Evolutionary conservation across 1,284 basidiomycete species (phyloP), one percentile per base, ranked within the genome.

Genomic region (Cryptococcus sp.): DNA sequence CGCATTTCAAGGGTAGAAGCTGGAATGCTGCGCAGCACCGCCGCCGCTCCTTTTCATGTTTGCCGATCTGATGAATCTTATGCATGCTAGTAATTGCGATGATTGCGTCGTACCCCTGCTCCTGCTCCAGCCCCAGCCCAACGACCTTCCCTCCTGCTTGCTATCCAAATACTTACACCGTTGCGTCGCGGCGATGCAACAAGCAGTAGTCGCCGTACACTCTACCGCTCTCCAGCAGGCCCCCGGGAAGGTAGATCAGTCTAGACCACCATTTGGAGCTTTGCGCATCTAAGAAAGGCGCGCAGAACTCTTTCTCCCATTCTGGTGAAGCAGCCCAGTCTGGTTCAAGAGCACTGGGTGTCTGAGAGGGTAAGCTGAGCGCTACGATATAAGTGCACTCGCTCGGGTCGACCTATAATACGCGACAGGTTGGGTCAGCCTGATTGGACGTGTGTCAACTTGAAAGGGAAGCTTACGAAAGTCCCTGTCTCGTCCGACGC

Each of bases 311-410:
- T 35, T 85, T 84, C 57, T 91, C 87, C 91, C 91, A 97, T 38
- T 70, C 68, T 17, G 68, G 60, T 40, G 66, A 52, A 15, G 61
- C 47, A 35, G 79, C 74, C 75, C 90, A 93, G 48, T 90, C 86
- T n/a, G 90, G 91, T 72, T 95, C 91, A 54, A 85, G 80, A 2
- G 68, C 52, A 16, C 87, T 86, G 20, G 78, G 64, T 2, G 85
- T 84, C 64, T 88, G 85, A 3, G 81, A 77, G 0, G 92, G 91
- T 73, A 90, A 89, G 76, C 91, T 88, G 41, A 92, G 83, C 74
- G 94, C 90, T 59, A 97, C 83, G 56, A 97, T 81, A 78, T 94
- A 95, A 74, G 90, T 88, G 76, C 93, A 97, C 45, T 83, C 80
- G 25, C 84, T 80, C 19, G 87, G 78, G 44, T 88, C 81, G 47